Evolutionary conservation across 495 filamentous ascomycete species (phyloP), one percentile per base, ranked within the genome.

Genomic region (Lichenothelia convexa): DNA sequence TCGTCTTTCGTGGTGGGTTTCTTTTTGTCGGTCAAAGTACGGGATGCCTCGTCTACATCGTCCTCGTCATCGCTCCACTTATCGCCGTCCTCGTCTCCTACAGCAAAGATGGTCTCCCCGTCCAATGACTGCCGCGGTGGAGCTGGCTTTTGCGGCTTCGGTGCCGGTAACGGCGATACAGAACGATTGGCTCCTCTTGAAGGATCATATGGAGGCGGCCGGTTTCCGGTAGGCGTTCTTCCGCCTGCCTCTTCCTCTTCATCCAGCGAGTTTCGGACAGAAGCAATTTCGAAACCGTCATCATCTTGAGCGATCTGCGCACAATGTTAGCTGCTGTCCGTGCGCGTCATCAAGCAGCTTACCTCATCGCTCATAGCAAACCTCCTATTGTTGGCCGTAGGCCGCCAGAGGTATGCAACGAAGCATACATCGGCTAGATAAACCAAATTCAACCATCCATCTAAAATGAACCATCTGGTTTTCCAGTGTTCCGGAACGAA

Each of bases 341-440:
- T 2, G 2, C 32, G 19, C 22, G 18, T 29, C 38, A n/a, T 3
- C 5, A 23, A 12, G 23, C 30, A 13, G 31, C 60, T 48, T 63
- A 75, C 73, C 72, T 97, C 89, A 48, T 99, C 89, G 59, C 80
- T 87, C 89, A 99, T 99, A 21, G 89, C 89, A 51, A 99, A 99
- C 40, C 89, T 71, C 46, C 87, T 67, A 60, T 99, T 99, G 56
- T 99, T 95, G 26, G 75, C 86, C 17, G 89, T 94, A 20, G 89
- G 89, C 35, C 89, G 68, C 89, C 89, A 99, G 23, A 99, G 64
- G 48, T 95, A 99, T n/a, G 87, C 82, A 32, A 99, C 70, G 56
- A 83, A 93, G 27, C 68, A 69, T 17, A 99, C 76, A 51, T 95
- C 86, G 45, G 78, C 76, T 32, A 99, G 68, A 54, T 99, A 99